phyloP scores from a whole-genome alignment of 2,329 filamentous ascomycete species.

The Sclerotinia glacialis region DNA sequence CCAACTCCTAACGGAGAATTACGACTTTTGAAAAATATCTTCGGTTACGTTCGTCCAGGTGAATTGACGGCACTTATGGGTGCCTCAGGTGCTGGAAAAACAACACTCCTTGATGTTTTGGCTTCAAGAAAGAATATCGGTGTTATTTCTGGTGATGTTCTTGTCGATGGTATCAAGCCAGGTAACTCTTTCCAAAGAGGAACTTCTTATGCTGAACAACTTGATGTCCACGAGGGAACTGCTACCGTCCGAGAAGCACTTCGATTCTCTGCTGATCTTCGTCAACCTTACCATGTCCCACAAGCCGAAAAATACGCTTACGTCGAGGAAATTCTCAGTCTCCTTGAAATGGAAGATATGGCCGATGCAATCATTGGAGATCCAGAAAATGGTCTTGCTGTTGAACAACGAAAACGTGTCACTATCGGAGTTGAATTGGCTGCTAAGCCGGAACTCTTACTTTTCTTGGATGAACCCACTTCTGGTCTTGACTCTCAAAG shows the following conservation, averaged over 20 bases:
- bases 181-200: conserved; percentile 61
- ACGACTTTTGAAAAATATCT: conserved; percentile 56
- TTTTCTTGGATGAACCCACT: conserved; percentile 61
- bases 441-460: conserved; percentile 55
- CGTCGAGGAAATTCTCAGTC: conserved; percentile 62
- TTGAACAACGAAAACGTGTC: conserved; percentile 66
- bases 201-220: conserved; percentile 63
- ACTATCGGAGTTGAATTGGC: conserved; percentile 61
- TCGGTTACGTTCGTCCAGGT: conserved; percentile 60
- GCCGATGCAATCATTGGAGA: conserved; percentile 64
- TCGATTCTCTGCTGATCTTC: conserved; percentile 62
- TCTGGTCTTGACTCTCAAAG: conserved; percentile 57
- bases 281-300: conserved; percentile 58
- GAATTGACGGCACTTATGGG: conserved; percentile 63
- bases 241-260: conserved; percentile 64
- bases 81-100: conserved; percentile 62
- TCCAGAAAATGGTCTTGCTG: conserved; percentile 57
- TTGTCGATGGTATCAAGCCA: conserved; percentile 58
- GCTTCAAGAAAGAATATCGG: conserved; percentile 63
- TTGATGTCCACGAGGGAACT: conserved; percentile 61
- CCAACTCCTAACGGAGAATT: conserved; percentile 48
- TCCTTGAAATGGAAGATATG: conserved; percentile 64
- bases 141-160: conserved; percentile 59
- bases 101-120: conserved; percentile 62
- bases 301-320: conserved; percentile 62